Evolutionary conservation across 2,329 filamentous ascomycete species (phyloP).

Genomic region (Trichophaea hybrida): DNA sequence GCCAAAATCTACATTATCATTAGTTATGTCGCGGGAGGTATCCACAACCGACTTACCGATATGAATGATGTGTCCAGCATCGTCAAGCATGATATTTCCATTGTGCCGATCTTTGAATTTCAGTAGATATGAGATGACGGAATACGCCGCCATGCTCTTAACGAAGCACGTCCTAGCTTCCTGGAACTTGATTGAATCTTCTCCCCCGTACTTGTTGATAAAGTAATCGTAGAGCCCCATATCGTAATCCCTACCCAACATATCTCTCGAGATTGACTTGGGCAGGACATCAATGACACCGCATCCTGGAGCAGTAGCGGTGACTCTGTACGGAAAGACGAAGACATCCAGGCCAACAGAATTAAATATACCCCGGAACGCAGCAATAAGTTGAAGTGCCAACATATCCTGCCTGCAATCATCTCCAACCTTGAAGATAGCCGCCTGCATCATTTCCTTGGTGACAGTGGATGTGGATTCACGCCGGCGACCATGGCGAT

Average conservation of each 20-base stretch:
- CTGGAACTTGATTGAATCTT: slow-evolving; percentile 89
- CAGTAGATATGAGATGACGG: slow-evolving; percentile 85
- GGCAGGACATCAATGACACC: slow-evolving; percentile 96
- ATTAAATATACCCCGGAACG: slow-evolving; percentile 94
- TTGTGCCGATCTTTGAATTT: slow-evolving; percentile 99
- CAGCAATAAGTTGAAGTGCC: slow-evolving; percentile 92
- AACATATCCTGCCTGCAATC: slow-evolving; percentile 96
- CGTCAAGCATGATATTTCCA: slow-evolving; percentile 99
- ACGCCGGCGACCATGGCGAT: slow-evolving; percentile 19
- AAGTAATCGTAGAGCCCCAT: slow-evolving; percentile 99
- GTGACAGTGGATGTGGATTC: slow-evolving; percentile 27
- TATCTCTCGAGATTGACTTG: slow-evolving; percentile 95
- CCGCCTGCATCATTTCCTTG: slow-evolving; percentile 95
- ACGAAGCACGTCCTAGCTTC: slow-evolving; percentile 73
- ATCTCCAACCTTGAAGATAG: slow-evolving; percentile 99
- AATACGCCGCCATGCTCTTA: slow-evolving; percentile 98
- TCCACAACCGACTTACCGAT: slow-evolving; percentile 37
- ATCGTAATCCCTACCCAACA: slow-evolving; percentile 94
- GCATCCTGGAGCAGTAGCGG: slow-evolving; percentile 89
- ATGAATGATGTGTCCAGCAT: slow-evolving; percentile 90
- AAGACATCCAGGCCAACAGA: slow-evolving; percentile 88
- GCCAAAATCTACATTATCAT: slow-evolving; percentile 54
- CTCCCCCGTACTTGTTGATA: slow-evolving; percentile 88
- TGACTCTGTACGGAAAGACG: slow-evolving; percentile 94
- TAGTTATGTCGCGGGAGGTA: neutral